phyloP scores from a whole-genome alignment of 148 eudicot genomes.

The Dianthus caryophyllus region DNA sequence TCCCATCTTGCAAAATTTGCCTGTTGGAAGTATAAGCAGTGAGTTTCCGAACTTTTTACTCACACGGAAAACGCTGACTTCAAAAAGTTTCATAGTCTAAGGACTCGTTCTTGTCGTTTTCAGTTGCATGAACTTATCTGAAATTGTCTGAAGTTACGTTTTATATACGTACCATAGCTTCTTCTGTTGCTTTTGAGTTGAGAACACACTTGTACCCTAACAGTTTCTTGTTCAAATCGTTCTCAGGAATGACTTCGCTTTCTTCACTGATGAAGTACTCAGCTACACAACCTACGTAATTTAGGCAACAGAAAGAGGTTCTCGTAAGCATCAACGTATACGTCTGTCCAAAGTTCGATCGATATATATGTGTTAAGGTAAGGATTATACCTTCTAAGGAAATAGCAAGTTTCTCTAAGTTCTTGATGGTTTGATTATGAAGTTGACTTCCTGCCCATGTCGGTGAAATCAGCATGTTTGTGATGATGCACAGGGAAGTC shows the following conservation, averaged over 20 bases:
- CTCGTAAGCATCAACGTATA: background rate
- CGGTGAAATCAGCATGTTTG: slow-evolving; percentile 60
- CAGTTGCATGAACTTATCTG: no score
- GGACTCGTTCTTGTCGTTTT: no score
- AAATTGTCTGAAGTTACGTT: no score
- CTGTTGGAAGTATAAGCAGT: slow-evolving; percentile 26
- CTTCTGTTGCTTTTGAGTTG: slow-evolving; percentile 75
- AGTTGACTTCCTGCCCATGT: slow-evolving; percentile 86
- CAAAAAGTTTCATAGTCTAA: no score
- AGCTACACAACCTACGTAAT: slow-evolving; percentile 47
- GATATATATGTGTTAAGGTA: background rate
- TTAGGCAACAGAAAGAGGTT: slow-evolving; percentile 4
- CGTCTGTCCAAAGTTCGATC: background rate
- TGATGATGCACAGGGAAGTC: slow-evolving; percentile 59
- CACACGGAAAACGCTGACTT: background rate
- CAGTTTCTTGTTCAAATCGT: slow-evolving; percentile 32
- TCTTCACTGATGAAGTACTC: slow-evolving; percentile 51
- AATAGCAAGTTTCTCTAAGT: slow-evolving; percentile 65
- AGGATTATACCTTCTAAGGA: slow-evolving; percentile 59
- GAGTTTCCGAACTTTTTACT: background rate
- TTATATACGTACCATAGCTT: slow-evolving; percentile 53
- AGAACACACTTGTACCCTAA: slow-evolving; percentile 70
- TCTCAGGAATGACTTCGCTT: slow-evolving; percentile 21
- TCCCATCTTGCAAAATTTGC: slow-evolving; percentile 90
- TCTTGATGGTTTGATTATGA: slow-evolving; percentile 45